Base-by-base conservation (phyloP, 129 eudicot genomes). In the Flaveria brownii region DNA sequence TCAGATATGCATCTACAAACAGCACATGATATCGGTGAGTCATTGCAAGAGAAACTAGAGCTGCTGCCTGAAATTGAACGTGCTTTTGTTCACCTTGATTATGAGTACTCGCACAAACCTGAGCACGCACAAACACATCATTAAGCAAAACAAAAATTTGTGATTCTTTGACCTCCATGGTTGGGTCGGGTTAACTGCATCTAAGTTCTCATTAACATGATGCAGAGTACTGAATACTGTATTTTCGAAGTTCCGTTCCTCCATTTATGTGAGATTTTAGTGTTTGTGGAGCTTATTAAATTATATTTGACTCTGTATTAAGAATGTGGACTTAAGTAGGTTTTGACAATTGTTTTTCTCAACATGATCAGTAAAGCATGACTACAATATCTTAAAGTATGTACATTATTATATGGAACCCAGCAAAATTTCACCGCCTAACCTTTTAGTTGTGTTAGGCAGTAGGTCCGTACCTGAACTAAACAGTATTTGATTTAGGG, bases 1-100 rank as follows among this genome's bases (percentile, higher is more conserved):
- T 81, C 92, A 14, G 80, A 74, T 65, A 90, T 90, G 96, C 90
- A 88, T 50, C 54, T 90, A 77, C 90, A 83, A 77, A 90, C 80
- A 73, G 96, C 96, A 2, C 96, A 90, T 68, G 96, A 90, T 70
- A 90, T 90, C 12, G 96, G 96, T 2, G 96, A 90, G 60, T 77
- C 96, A 2, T 80, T 90, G 83, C 96, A 90, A 80, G 96, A 90
- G 80, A 90, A 90, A 80, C 88, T 90, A 9, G 96, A 90, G 78
- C 83, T 50, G 17, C 63, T 90, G 74, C 96, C 96, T 3, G 96
- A 90, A 59, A 90, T 90, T 3, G 96, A 90, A 18, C 87, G 96
- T 4, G 96, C 96, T 4, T 90, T 90, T 74, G 96, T 90, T 79
- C 96, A 90, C 72, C 88, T 90, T 14, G 96, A 90, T 59, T 90